Evolutionary conservation across 345 rosid genomes (phyloP).

Genomic region (Arabidopsis arenosa): DNA sequence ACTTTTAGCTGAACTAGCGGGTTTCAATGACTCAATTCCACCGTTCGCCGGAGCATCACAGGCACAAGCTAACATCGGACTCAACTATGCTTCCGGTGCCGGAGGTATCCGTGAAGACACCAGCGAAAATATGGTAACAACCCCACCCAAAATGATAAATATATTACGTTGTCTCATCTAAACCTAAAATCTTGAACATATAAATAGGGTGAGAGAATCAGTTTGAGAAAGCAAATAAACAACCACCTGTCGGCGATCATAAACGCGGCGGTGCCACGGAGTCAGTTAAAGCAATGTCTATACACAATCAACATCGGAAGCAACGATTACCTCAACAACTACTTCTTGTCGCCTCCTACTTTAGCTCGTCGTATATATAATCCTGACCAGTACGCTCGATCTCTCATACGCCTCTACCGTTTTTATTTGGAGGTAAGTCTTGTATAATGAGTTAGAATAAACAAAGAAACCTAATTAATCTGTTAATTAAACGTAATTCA

Average conservation of each 20-base stretch:
- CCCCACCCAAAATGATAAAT: neutral
- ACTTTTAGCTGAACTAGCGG: slow-evolving; percentile 50
- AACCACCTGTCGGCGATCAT: slow-evolving; percentile 49
- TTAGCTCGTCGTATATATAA: slow-evolving; percentile 14
- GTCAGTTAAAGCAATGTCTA: slow-evolving; percentile 46
- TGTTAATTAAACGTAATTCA: no score
- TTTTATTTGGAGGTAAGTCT: slow-evolving; percentile 32
- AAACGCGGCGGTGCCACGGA: slow-evolving; percentile 29
- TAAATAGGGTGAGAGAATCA: slow-evolving; percentile 52
- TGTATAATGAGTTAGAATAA: no score
- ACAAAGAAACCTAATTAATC: no score
- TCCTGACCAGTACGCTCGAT: slow-evolving; percentile 41
- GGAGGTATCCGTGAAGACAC: slow-evolving; percentile 63
- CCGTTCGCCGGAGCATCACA: slow-evolving; percentile 47
- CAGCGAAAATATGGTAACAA: slow-evolving; percentile 53
- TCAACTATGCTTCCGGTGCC: slow-evolving; percentile 74
- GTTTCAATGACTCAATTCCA: slow-evolving; percentile 50
- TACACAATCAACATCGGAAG: slow-evolving; percentile 54
- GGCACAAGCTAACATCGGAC: slow-evolving; percentile 46
- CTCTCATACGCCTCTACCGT: slow-evolving; percentile 36
- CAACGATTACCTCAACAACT: slow-evolving; percentile 63
- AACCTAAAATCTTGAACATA: neutral
- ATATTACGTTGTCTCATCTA: neutral
- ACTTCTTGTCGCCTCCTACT: slow-evolving; percentile 50
- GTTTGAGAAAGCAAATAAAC: slow-evolving; percentile 48